Conservation (phyloP, 1,139 yeast species). For the Scheffersomyces titani region DNA sequence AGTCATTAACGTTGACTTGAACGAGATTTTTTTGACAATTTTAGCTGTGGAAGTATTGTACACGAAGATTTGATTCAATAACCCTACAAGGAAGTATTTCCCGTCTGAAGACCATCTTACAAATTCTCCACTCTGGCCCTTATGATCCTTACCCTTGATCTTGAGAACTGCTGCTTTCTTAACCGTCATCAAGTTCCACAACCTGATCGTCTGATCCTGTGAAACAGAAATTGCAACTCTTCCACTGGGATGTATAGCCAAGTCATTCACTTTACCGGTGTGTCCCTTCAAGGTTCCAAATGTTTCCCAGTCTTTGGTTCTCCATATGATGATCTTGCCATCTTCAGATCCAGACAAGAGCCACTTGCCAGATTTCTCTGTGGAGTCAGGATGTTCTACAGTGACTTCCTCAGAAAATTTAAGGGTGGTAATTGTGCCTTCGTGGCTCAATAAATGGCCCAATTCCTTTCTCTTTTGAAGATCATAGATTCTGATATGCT, state of each 20-base stretch:
- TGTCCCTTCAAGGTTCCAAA: conserved; percentile 90
- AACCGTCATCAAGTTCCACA: conserved; percentile 98
- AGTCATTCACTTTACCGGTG: conserved; percentile 70
- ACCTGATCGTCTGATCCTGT: conserved; percentile 75
- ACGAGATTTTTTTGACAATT: conserved; percentile 49
- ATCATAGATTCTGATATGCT: conserved; percentile 92
- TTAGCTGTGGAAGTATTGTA: conserved; percentile 69
- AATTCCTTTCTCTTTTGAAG: conserved; percentile 90
- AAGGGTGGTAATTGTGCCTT: conserved; percentile 81
- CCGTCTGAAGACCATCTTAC: conserved; percentile 70
- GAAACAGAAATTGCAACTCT: conserved; percentile 89
- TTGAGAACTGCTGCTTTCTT: conserved; percentile 87
- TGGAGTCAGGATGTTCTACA: conserved; percentile 11
- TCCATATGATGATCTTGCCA: conserved; percentile 88
- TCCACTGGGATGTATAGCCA: conserved; percentile 92
- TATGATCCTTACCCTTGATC: conserved; percentile 63
- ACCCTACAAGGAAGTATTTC: conserved; percentile 72
- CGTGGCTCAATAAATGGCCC: conserved; percentile 87
- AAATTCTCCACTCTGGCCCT: conserved; percentile 66
- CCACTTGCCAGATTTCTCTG: conserved; percentile 72
- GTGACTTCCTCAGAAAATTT: conserved; percentile 59
- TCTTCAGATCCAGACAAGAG: conserved; percentile 88
- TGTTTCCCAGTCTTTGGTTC: conserved; percentile 96
- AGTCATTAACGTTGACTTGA: conserved; percentile 67
- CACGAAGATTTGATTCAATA: conserved; percentile 61